These are phyloP conservation scores for Castanospermum australe DNA, from an alignment of 306 rosid species.

Conservation along the genomic window DNA sequence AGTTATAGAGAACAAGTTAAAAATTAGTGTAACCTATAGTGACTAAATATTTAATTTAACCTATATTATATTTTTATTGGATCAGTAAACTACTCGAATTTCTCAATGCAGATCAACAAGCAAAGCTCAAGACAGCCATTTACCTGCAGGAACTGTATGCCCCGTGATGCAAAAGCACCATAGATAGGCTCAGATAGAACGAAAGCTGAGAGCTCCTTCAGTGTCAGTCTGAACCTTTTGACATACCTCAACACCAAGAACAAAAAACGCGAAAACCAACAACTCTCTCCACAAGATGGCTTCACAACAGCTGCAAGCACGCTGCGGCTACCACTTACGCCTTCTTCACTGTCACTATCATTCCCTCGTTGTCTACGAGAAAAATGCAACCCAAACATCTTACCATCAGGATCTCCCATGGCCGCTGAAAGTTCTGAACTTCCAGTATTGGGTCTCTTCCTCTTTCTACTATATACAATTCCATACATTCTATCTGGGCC, in stretches of 20 bases:
- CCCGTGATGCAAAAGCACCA: slow-evolving; percentile 36
- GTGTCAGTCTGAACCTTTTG: slow-evolving; percentile 32
- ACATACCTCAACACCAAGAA: slow-evolving; percentile 43
- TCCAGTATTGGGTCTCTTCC: slow-evolving; percentile 27
- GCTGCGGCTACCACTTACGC: neutral
- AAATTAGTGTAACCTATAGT: no score
- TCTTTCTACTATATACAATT: slow-evolving; percentile 58
- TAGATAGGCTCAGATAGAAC: slow-evolving; percentile 47
- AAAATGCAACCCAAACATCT: slow-evolving; percentile 49
- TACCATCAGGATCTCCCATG: neutral
- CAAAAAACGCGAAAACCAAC: slow-evolving; percentile 41
- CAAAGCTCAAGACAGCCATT: neutral
- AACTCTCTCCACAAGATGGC: slow-evolving; percentile 12
- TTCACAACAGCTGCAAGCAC: slow-evolving; percentile 36
- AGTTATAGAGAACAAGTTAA: no score
- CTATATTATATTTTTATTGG: no score
- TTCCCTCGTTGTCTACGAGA: slow-evolving; percentile 47
- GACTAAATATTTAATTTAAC: no score
- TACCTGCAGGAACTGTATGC: slow-evolving; percentile 60
- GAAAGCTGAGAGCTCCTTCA: slow-evolving; percentile 48
- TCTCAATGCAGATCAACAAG: neutral
- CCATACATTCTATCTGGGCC: slow-evolving; percentile 46
- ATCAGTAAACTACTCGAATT: no score
- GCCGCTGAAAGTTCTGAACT: neutral
- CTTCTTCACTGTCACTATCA: neutral